A percentile compares a stretch with the other conserved stretches of the same genome.
phyloP scores from a whole-genome alignment of 495 filamentous ascomycete genomes.

The Annulohypoxylon bovei region DNA sequence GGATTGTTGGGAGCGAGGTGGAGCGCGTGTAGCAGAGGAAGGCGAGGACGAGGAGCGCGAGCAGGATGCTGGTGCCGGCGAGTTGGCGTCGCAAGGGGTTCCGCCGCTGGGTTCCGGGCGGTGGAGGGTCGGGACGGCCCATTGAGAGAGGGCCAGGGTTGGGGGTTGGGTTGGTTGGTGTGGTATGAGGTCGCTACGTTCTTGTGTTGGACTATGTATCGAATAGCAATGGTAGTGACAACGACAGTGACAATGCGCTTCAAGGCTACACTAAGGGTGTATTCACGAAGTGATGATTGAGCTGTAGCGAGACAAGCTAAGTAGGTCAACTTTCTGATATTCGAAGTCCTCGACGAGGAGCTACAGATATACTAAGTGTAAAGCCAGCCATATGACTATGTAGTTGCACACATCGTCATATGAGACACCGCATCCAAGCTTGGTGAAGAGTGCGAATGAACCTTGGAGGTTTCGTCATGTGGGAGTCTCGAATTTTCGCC shows the following conservation, averaged over 20 bases:
- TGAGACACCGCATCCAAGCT: slow-evolving; percentile 4
- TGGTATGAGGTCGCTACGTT: not conserved
- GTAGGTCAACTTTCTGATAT: not conserved
- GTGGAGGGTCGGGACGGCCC: slow-evolving; percentile 6
- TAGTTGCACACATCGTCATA: not conserved
- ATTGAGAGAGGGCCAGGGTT: not conserved
- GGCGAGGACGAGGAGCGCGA: slow-evolving; percentile 20
- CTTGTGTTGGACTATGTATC: not conserved
- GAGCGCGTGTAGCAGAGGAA: slow-evolving; percentile 31
- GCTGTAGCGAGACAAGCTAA: not conserved
- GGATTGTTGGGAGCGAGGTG: not conserved
- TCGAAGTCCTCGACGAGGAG: not conserved
- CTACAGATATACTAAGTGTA: not conserved
- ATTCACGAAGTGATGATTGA: not conserved
- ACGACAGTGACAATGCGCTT: not conserved
- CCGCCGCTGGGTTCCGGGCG: slow-evolving; percentile 11
- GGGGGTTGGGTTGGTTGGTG: not conserved
- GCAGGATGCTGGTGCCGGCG: slow-evolving; percentile 10
- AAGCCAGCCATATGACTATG: not conserved
- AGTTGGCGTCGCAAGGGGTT: slow-evolving; percentile 3
- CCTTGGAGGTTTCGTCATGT: slow-evolving; percentile 11
- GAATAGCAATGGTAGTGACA: too few species aligned
- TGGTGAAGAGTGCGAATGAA: slow-evolving; percentile 1
- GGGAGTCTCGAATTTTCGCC: slow-evolving; percentile 25
- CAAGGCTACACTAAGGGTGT: not conserved